Conservation (phyloP, 805 yeast genomes). For the Ogataea salicorniae region DNA sequence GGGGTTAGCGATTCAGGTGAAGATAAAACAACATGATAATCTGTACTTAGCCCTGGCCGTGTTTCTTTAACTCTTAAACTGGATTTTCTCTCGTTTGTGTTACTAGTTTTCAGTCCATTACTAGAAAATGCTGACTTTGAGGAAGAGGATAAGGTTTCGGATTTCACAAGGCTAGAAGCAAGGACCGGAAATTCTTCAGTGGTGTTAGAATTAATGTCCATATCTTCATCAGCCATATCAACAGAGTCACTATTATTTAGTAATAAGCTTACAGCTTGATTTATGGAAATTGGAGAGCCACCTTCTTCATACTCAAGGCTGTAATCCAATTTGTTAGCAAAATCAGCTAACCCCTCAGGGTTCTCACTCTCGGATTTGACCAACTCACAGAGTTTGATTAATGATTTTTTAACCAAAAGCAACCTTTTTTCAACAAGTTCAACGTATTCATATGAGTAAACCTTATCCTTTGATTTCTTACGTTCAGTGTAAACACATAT, state of each 20-base stretch:
- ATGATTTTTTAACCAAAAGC: conserved; percentile 44
- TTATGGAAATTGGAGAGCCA: conserved; percentile 35
- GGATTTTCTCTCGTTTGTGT: not conserved
- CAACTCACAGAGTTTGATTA: conserved; percentile 37
- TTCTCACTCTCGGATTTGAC: conserved; percentile 14
- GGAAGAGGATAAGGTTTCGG: too few species aligned
- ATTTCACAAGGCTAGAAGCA: too few species aligned
- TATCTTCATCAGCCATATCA: conserved; percentile 33
- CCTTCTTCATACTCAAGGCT: conserved; percentile 16
- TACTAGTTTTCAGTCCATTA: not conserved
- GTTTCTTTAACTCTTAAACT: conserved; percentile 2
- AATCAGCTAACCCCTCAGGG: conserved; percentile 6
- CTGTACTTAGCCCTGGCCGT: conserved; percentile 6
- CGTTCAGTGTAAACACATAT: conserved; percentile 56
- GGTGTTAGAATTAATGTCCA: too few species aligned
- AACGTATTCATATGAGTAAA: conserved; percentile 55
- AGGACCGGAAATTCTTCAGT: not conserved
- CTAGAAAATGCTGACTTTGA: not conserved
- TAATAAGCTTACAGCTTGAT: conserved; percentile 41
- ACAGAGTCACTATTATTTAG: conserved; percentile 36
- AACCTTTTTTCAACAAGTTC: conserved; percentile 57
- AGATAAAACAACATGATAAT: conserved; percentile 15
- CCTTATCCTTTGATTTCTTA: conserved; percentile 48
- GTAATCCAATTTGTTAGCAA: conserved; percentile 12
- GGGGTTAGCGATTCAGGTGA: conserved; percentile 26